A percentile compares a stretch with the other conserved stretches of the same genome.
These are phyloP conservation scores for Nothophaeocryptopus gaeumannii DNA, from an alignment of 2,329 filamentous ascomycete species.

Conservation along the genomic window DNA sequence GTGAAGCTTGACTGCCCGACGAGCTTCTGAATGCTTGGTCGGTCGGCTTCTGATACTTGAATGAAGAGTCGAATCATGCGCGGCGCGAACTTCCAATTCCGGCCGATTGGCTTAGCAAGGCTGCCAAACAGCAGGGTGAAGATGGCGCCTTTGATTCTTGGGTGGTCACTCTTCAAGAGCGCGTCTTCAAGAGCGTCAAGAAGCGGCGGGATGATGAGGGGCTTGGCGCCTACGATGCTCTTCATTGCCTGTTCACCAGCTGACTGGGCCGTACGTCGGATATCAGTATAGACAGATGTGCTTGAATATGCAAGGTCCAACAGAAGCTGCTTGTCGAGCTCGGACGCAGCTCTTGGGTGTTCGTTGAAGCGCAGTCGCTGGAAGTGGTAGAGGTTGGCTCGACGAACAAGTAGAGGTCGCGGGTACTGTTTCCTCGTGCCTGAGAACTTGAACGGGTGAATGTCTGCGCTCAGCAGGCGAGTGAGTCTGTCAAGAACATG, in stretches of 20 bases:
- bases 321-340: constrained; percentile 81
- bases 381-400: constrained; percentile 91
- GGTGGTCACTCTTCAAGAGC: constrained; percentile 75
- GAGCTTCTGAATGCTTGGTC: constrained; percentile 88
- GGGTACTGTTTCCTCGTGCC: constrained; percentile 91
- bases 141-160: constrained; percentile 90
- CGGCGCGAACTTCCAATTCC: constrained; percentile 93
- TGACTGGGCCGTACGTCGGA: constrained; percentile 87
- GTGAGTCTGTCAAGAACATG: constrained; percentile 87
- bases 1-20: constrained; percentile 78
- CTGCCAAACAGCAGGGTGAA: constrained; percentile 89
- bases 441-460: constrained; percentile 89
- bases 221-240: constrained; percentile 80
- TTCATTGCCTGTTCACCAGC: constrained; percentile 92
- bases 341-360: constrained; percentile 78
- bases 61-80: constrained; percentile 88
- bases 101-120: constrained; percentile 78
- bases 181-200: constrained; percentile 75
- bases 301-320: constrained; percentile 86
- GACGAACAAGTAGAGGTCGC: constrained; percentile 82
- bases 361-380: constrained; percentile 94
- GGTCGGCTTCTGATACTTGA: constrained; percentile 83
- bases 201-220: constrained; percentile 85
- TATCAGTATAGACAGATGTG: constrained; percentile 89
- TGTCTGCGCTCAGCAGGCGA: constrained; percentile 79